phyloP scores from a whole-genome alignment of 163 green algal species.

The Prototheca wickerhamii region DNA sequence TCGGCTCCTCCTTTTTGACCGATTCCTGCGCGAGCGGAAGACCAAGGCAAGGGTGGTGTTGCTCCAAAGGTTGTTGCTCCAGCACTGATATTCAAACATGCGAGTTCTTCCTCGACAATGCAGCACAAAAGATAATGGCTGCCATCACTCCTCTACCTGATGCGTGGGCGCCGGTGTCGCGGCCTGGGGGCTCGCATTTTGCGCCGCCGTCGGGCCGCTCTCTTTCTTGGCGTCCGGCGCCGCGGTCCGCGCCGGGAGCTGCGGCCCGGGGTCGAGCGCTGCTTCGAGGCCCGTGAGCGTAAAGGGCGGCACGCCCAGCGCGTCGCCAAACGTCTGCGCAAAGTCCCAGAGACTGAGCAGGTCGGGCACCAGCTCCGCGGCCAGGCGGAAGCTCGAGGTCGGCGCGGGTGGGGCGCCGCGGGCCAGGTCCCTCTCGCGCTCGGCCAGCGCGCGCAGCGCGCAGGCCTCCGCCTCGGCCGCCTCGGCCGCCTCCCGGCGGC shows the following conservation, averaged over 20 bases:
- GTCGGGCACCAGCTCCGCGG: constrained; percentile 34
- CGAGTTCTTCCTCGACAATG: too few species aligned
- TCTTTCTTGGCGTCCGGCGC: neutral
- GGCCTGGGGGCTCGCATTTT: too few species aligned
- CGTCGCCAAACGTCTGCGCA: constrained; percentile 34
- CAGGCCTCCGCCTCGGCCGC: constrained; percentile 9
- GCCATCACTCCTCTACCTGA: too few species aligned
- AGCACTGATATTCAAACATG: too few species aligned
- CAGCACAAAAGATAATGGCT: too few species aligned
- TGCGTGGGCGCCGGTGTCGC: too few species aligned
- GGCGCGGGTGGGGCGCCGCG: constrained; percentile 37
- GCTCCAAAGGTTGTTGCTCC: too few species aligned
- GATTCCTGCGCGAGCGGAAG: too few species aligned
- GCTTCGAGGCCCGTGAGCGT: constrained; percentile 49
- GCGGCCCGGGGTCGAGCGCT: constrained; percentile 43
- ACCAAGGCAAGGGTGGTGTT: too few species aligned
- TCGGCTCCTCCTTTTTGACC: too few species aligned
- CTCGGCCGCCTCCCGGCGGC: constrained; percentile 19
- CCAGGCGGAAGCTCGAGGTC: constrained; percentile 29
- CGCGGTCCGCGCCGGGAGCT: constrained; percentile 1
- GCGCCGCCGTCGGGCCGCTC: neutral
- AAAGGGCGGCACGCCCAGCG: constrained; percentile 47
- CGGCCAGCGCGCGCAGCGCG: constrained; percentile 7
- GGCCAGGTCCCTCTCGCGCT: constrained; percentile 24
- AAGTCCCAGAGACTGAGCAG: constrained; percentile 59